Evolutionary conservation across 2,329 filamentous ascomycete genomes (phyloP).

Genomic region (Balansia obtecta): DNA sequence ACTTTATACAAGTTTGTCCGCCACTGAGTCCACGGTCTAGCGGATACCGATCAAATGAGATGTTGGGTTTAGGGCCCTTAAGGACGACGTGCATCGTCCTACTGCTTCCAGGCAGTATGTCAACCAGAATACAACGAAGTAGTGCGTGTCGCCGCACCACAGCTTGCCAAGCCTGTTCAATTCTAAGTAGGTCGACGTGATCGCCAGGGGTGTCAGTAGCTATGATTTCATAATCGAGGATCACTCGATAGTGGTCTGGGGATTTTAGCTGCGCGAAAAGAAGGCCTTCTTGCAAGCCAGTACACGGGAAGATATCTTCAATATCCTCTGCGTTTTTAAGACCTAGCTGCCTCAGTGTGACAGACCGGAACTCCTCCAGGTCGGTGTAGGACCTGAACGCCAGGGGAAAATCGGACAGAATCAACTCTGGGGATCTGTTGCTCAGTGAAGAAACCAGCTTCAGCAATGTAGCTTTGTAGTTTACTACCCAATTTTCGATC

Average conservation of each 20-base stretch:
- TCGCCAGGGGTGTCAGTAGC: conserved; percentile 7
- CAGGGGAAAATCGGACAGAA: too few species aligned
- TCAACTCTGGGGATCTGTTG: too few species aligned
- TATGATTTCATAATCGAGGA: not conserved
- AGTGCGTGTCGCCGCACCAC: conserved; percentile 8
- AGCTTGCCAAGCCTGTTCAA: conserved; percentile 5
- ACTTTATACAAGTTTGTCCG: not conserved
- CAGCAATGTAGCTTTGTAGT: too few species aligned
- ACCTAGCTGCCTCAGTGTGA: not conserved
- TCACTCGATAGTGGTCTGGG: conserved; percentile 10
- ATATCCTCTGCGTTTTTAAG: conserved; percentile 3
- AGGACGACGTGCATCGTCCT: conserved; percentile 7
- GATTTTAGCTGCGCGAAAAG: conserved; percentile 9
- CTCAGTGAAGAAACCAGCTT: too few species aligned
- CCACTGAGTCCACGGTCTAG: not conserved
- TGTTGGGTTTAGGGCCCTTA: conserved; percentile 2
- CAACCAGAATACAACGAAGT: conserved; percentile 8
- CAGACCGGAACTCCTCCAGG: too few species aligned
- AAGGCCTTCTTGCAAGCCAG: conserved; percentile 11
- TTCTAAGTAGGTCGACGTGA: conserved; percentile 1
- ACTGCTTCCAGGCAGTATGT: conserved; percentile 2
- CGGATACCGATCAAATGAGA: not conserved
- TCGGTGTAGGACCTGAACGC: too few species aligned
- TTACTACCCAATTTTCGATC: too few species aligned
- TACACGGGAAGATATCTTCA: conserved; percentile 13